Evolutionary conservation across 2,329 filamentous ascomycete genomes (phyloP), one percentile per base, ranked within the genome.

Genomic region (Colletotrichum orchidophilum): DNA sequence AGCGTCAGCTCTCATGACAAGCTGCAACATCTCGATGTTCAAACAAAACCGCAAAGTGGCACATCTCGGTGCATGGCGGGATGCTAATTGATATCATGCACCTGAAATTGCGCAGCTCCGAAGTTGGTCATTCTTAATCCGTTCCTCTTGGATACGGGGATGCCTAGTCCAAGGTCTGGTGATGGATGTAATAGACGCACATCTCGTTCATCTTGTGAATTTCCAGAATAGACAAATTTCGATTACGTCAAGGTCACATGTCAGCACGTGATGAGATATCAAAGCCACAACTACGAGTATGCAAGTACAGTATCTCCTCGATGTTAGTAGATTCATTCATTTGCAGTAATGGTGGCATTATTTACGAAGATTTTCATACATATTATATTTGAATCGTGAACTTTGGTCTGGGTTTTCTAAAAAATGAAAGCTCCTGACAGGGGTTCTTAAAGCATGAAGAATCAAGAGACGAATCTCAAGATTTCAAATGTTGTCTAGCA

Each of bases 211-310:
- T 11, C 21, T 24, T n/a, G n/a, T n/a, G n/a, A n/a, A n/a, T n/a
- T n/a, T 39, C 7, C 18, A 11, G 6, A 6, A 15, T 60, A 8
- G 8, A 2, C n/a, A 52, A 31, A 15, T 26, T 2, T 24, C 57
- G 13, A 71, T 62, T 57, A 68, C 64, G 64, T 68, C 68, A 68
- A 46, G 9, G 52, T 62, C 64, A 67, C n/a, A n/a, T 35, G 33
- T 13, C 11, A 31, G 0, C 68, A 71, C 68, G 57, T 63, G 63
- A 68, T 35, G 31, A 1, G 8, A 35, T 12, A 13, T 33, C 15
- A 13, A 18, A 9, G 35, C 24, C 6, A 11, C 13, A 35, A n/a
- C 4, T n/a, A 27, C 18, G 18, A 31, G 9, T 27, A 12, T 21
- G 11, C 8, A 13, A 8, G 26, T 5, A 5, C 26, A 11, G 21